Evolutionary conservation across 2,329 filamentous ascomycete genomes (phyloP).

Genomic region (Xylariales sp.): DNA sequence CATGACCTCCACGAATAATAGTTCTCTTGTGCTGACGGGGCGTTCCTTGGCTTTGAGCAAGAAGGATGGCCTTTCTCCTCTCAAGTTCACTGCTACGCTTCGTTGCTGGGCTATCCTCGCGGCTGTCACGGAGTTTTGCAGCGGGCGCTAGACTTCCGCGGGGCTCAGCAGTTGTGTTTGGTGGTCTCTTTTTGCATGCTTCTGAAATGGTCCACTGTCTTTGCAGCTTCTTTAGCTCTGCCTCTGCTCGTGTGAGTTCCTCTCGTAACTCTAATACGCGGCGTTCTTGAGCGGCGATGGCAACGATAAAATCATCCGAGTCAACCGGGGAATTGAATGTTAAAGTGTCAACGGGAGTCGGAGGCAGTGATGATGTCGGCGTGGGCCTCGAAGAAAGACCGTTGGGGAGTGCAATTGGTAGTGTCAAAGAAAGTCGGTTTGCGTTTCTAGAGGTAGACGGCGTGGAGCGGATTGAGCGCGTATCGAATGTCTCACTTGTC

Average conservation of each 20-base stretch:
- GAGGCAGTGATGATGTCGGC: constrained; percentile 61
- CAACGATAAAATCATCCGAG: constrained; percentile 79
- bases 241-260: constrained; percentile 85
- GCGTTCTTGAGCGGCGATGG: constrained; percentile 91
- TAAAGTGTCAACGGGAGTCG: constrained; percentile 62
- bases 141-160: constrained; percentile 57
- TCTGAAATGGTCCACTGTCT: constrained; percentile 85
- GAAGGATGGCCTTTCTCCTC: constrained; percentile 75
- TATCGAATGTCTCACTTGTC: constrained; percentile 55
- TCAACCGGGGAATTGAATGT: constrained; percentile 61
- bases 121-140: constrained; percentile 40
- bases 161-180: constrained; percentile 70
- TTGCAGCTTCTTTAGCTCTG: constrained; percentile 80
- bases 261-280: constrained; percentile 91
- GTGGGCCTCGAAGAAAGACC: constrained; percentile 64
- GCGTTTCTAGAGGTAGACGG: constrained; percentile 65
- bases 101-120: constrained; percentile 55
- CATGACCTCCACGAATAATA: constrained; percentile 75
- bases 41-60: constrained; percentile 57
- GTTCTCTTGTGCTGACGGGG: constrained; percentile 63
- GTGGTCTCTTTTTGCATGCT: constrained; percentile 77
- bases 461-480: constrained; percentile 63
- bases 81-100: constrained; percentile 73
- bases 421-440: constrained; percentile 70
- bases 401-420: constrained; percentile 69